These are phyloP conservation scores for Multifurca ochricompacta DNA, from an alignment of 768 basidiomycete genomes.

Conservation along the genomic window DNA sequence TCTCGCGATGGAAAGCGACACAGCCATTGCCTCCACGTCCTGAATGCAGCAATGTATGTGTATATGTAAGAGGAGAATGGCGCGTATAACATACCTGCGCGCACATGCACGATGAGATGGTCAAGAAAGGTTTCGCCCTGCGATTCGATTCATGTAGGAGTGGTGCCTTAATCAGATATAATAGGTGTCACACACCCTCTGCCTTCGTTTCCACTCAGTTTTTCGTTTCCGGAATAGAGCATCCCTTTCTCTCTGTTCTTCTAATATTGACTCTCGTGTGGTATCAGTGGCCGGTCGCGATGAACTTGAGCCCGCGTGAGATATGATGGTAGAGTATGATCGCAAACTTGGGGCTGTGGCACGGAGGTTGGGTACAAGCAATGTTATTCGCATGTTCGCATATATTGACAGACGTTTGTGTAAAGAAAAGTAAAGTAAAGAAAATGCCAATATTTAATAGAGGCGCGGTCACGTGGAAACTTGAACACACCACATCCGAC, in stretches of 20 bases:
- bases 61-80: not conserved
- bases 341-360: not conserved
- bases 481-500: too few species aligned
- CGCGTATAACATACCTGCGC: slow-evolving; percentile 45
- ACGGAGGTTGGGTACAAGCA: not conserved
- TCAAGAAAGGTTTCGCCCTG: slow-evolving; percentile 79
- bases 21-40: slow-evolving; percentile 89
- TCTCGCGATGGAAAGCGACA: slow-evolving; percentile 89
- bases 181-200: slow-evolving; percentile 41
- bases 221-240: slow-evolving; percentile 38
- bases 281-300: not conserved
- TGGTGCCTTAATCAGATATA: not conserved
- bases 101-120: slow-evolving; percentile 68
- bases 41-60: slow-evolving; percentile 26
- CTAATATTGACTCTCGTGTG: not conserved
- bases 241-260: slow-evolving; percentile 9
- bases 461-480: not conserved
- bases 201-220: slow-evolving; percentile 71
- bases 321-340: slow-evolving; percentile 1
- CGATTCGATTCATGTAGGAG: slow-evolving; percentile 8
- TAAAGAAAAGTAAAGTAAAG: not conserved
- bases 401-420: not conserved
- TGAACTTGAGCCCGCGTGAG: not conserved
- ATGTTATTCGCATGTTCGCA: not conserved
- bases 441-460: too few species aligned